Evolutionary conservation across 768 basidiomycete species (phyloP), one percentile per base, ranked within the genome.

Genomic region (Tricholoma sp.): DNA sequence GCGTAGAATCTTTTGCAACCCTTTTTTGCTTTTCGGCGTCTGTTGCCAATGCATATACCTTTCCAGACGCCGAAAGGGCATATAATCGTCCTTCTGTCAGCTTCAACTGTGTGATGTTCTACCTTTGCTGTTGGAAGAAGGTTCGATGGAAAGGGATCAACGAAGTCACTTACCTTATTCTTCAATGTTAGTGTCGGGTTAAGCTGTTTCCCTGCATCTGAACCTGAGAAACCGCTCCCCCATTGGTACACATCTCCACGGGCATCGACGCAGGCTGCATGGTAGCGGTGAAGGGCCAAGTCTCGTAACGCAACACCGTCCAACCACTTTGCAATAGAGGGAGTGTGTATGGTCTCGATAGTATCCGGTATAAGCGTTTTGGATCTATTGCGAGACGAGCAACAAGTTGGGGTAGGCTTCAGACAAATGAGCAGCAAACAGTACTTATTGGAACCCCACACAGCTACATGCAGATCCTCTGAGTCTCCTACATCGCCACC

Each of bases 181-280:
- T 76, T 77, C 49, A 91, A 66, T 0, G 86, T 87, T 45, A 78
- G 69, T 27, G 72, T 77, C 5, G 86, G 86, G 27, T 59, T 61
- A 22, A 63, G 61, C 5, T 59, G 60, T 31, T 66, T 60, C 24
- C 69, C 57, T 47, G 69, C 52, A 14, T 69, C 61, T 4, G 69
- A 59, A 14, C 76, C 76, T 60, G 77, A 78, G 69, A 84, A 88
- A 0, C 80, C 85, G 41, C 78, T 76, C 0, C 91, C 91, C 91
- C 91, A 94, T 63, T 92, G 89, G 64, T 90, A 88, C 2, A 91
- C 85, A 62, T 94, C 86, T 22, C 91, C 92, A 34, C 81, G 78
- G 7, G 83, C 83, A 64, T 93, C 90, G 18, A 93, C 82, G 59
- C 88, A 91, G 12, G 85, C 90, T 0, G 83, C 88, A 60, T 88